Evolutionary conservation across 768 basidiomycete genomes (phyloP).

Genomic region (Kondoa subrosea): DNA sequence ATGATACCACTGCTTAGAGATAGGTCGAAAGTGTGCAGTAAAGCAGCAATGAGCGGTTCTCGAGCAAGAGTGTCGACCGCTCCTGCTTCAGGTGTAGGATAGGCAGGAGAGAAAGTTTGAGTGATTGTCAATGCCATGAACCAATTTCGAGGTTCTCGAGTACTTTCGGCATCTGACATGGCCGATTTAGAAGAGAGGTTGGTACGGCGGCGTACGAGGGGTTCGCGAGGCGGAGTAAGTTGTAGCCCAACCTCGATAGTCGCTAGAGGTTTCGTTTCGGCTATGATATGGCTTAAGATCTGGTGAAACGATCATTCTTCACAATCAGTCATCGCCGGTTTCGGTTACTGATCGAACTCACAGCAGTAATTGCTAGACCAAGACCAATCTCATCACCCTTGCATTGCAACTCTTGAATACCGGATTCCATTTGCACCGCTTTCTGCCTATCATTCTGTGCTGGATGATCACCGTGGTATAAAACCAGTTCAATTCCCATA

Average conservation of each 20-base stretch:
- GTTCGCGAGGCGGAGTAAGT: slow-evolving; percentile 4
- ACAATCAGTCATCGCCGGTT: not conserved
- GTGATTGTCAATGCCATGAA: not conserved
- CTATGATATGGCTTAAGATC: slow-evolving; percentile 17
- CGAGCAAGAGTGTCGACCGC: not conserved
- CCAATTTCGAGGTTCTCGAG: not conserved
- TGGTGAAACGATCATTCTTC: not conserved
- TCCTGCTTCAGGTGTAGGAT: not conserved
- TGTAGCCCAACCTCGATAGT: slow-evolving; percentile 18
- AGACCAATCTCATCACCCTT: slow-evolving; percentile 19
- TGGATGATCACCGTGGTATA: slow-evolving; percentile 14
- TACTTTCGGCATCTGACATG: not conserved
- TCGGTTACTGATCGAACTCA: not conserved
- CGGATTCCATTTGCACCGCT: not conserved
- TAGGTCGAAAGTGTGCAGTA: not conserved
- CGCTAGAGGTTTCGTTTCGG: not conserved
- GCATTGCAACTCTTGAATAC: slow-evolving; percentile 15
- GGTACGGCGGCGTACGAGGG: not conserved
- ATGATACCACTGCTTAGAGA: not conserved
- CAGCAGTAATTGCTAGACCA: slow-evolving; percentile 12
- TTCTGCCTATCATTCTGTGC: not conserved
- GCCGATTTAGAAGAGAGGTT: not conserved
- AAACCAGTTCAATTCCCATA: slow-evolving; percentile 24
- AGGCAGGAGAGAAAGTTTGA: not conserved
- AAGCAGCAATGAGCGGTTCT: not conserved